phyloP scores from a whole-genome alignment of 768 basidiomycete species.

The Cytidiella melzeri region DNA sequence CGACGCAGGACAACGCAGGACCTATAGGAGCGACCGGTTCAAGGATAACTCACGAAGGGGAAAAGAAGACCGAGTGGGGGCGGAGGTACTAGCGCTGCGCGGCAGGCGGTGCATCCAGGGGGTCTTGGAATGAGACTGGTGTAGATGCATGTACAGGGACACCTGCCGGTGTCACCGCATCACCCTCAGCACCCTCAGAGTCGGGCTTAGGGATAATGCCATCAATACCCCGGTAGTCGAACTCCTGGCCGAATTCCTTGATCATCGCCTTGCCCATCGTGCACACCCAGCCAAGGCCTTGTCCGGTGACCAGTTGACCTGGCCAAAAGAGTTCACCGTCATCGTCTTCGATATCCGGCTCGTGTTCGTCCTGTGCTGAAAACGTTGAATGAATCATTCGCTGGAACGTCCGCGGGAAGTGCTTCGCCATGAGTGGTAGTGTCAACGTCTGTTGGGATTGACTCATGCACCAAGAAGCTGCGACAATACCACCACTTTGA shows the following conservation, averaged over 20 bases:
- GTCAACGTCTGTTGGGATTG: conserved; percentile 39
- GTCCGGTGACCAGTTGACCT: conserved; percentile 62
- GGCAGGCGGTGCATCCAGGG: background rate
- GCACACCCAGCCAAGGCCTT: conserved; percentile 84
- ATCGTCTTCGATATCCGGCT: conserved; percentile 79
- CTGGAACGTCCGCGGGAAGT: conserved; percentile 71
- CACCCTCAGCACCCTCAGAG: background rate
- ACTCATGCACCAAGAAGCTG: conserved; percentile 1
- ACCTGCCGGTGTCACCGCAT: background rate
- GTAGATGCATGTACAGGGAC: background rate
- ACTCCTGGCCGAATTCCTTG: conserved; percentile 69
- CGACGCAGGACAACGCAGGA: background rate
- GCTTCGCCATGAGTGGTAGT: conserved; percentile 59
- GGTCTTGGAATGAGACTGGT: background rate
- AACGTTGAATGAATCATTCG: conserved; percentile 66
- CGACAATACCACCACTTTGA: conserved; percentile 10
- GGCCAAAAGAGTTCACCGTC: conserved; percentile 88
- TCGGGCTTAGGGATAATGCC: conserved; percentile 47
- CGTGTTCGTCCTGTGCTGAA: conserved; percentile 60
- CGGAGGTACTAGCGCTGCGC: background rate
- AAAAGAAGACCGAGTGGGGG: background rate
- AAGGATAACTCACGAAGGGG: background rate
- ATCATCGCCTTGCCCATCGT: conserved; percentile 85
- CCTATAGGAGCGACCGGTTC: background rate
- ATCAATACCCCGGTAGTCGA: conserved; percentile 65